Percentiles rank a stretch among this genome's conserved stretches.
Evolutionary conservation across 192 early-diverging fungal species (phyloP).

Genomic region (Physocladia obscura): DNA sequence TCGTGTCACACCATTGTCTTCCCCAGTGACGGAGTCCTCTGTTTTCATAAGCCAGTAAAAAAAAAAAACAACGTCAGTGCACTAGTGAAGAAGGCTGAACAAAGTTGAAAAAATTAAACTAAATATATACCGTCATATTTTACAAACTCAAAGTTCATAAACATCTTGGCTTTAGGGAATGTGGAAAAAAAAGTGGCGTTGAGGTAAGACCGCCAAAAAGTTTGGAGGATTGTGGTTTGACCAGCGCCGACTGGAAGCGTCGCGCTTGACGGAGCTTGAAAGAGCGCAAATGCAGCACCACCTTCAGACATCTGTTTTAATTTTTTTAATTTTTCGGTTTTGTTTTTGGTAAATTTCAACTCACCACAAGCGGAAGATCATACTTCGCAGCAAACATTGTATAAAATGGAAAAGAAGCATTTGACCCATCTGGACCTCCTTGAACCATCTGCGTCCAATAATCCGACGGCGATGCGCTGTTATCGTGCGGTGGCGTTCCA

Average conservation of each 20-base stretch:
- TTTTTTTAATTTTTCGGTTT: not conserved
- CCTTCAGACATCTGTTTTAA: constrained; percentile 20
- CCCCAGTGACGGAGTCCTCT: not conserved
- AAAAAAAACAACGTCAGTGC: too few species aligned
- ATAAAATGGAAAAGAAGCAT: constrained; percentile 7
- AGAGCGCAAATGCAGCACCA: constrained; percentile 16
- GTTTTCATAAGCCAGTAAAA: too few species aligned
- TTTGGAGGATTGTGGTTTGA: not conserved
- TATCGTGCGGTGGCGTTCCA: constrained; percentile 4
- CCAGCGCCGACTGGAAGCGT: constrained; percentile 1
- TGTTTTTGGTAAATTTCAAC: not conserved
- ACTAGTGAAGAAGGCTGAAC: too few species aligned
- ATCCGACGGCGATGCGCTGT: not conserved
- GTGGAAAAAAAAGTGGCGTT: not conserved
- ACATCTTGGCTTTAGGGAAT: constrained; percentile 24
- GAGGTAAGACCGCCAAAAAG: constrained; percentile 25
- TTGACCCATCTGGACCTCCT: not conserved
- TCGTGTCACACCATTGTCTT: constrained; percentile 3
- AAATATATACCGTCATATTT: not conserved
- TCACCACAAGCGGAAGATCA: constrained; percentile 13
- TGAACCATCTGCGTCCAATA: constrained; percentile 17
- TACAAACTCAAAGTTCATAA: constrained; percentile 17
- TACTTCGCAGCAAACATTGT: constrained; percentile 17
- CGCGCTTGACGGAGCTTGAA: not conserved
- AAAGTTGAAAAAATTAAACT: too few species aligned